Conservation (phyloP, 441 rosid genomes). For the Jatropha multifida region DNA sequence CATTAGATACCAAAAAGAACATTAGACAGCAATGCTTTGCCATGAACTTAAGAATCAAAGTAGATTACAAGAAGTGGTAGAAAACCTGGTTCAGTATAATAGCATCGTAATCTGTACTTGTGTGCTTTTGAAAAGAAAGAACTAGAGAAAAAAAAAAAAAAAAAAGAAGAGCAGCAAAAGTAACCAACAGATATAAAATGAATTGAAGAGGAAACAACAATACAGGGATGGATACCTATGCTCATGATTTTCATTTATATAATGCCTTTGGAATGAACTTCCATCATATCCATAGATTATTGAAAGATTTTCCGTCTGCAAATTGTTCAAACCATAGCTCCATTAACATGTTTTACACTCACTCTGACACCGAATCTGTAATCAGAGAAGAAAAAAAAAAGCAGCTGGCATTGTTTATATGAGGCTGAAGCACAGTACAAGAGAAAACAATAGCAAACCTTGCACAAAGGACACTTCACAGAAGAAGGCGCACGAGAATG, state of each 20-base stretch:
- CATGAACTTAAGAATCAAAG: conserved; percentile 7
- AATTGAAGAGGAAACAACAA: background rate
- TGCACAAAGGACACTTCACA: conserved; percentile 84
- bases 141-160: conserved; percentile 36
- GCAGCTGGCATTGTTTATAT: background rate
- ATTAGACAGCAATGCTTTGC: conserved; percentile 10
- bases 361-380: background rate
- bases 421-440: background rate
- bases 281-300: conserved; percentile 75
- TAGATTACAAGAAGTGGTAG: conserved; percentile 24
- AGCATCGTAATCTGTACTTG: conserved; percentile 60
- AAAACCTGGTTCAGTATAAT: conserved; percentile 67
- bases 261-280: conserved; percentile 58
- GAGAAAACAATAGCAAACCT: conserved; percentile 47
- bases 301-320: conserved; percentile 70
- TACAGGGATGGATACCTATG: conserved; percentile 41
- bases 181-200: background rate
- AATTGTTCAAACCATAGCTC: conserved; percentile 9
- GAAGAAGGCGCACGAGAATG: conserved; percentile 43
- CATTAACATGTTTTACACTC: background rate
- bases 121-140: conserved; percentile 57
- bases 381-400: background rate
- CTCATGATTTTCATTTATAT: conserved; percentile 36
- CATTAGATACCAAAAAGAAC: conserved; percentile 27
- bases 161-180: background rate